phyloP scores from a whole-genome alignment of 371 early-diverging fungal genomes.

The Neoconidiobolus thromboides region DNA sequence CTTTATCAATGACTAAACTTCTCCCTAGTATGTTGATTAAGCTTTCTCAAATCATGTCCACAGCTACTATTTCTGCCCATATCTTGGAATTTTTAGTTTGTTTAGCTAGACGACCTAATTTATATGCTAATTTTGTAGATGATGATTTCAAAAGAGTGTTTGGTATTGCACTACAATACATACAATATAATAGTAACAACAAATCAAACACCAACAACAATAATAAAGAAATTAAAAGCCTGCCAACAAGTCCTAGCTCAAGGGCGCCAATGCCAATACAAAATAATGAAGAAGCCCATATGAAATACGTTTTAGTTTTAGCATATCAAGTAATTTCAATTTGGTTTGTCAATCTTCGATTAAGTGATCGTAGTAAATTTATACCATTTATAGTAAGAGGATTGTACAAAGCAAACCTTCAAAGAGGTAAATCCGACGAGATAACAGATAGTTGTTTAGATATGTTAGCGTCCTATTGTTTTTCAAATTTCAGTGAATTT shows the following conservation, averaged over 20 bases:
- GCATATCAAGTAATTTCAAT: constrained; percentile 78
- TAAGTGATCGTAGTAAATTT: constrained; percentile 54
- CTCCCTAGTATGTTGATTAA: constrained; percentile 48
- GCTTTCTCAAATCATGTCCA: constrained; percentile 69
- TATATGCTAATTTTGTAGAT: constrained; percentile 67
- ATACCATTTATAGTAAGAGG: constrained; percentile 63
- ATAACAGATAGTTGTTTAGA: constrained; percentile 78
- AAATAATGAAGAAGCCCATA: constrained; percentile 16
- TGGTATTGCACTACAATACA: constrained; percentile 78
- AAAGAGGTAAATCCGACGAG: constrained; percentile 19
- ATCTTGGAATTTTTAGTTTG: constrained; percentile 78
- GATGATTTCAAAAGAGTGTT: constrained; percentile 74
- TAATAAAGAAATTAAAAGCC: neutral
- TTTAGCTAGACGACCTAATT: constrained; percentile 54
- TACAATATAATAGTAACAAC: constrained; percentile 40
- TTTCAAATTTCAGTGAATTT: constrained; percentile 3
- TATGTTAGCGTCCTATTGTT: constrained; percentile 72
- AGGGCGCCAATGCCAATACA: constrained; percentile 15
- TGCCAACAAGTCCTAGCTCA: constrained; percentile 9
- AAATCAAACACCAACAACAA: neutral
- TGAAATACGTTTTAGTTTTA: constrained; percentile 65
- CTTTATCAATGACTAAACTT: constrained; percentile 49
- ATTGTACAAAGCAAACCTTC: constrained; percentile 32
- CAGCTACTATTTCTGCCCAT: constrained; percentile 57
- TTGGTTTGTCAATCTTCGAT: constrained; percentile 64